Conservation (phyloP, 1,284 basidiomycete genomes). For the Trametes hirsuta region DNA sequence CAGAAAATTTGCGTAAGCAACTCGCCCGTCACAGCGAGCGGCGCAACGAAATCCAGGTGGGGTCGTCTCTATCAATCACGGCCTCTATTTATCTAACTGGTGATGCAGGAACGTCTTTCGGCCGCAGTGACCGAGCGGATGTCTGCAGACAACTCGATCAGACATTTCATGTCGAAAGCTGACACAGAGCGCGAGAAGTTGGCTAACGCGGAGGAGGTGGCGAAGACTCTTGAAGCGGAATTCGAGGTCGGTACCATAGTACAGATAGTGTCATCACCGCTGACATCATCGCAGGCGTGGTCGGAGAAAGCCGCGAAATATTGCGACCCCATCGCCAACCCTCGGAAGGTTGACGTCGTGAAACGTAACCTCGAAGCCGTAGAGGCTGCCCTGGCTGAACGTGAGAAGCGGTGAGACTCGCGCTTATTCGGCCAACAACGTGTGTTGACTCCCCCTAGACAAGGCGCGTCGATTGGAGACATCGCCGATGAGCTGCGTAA, state of each 20-base stretch:
- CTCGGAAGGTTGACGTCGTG: conserved; percentile 58
- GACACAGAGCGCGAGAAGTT: conserved; percentile 34
- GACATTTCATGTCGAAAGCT: conserved; percentile 48
- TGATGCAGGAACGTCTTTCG: conserved; percentile 33
- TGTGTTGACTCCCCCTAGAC: conserved; percentile 43
- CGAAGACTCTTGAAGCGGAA: conserved; percentile 58
- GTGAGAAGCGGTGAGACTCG: conserved; percentile 63
- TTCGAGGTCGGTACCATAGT: conserved; percentile 47
- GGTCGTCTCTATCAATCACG: not conserved
- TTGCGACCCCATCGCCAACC: conserved; percentile 62
- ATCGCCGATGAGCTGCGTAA: conserved; percentile 72
- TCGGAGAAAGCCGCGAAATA: conserved; percentile 63
- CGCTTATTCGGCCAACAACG: not conserved
- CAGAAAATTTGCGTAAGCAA: conserved; percentile 48
- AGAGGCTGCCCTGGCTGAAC: conserved; percentile 67
- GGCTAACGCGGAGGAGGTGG: conserved; percentile 45
- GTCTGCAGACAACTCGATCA: conserved; percentile 47
- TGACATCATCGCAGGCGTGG: conserved; percentile 54
- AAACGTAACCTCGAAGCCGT: conserved; percentile 66
- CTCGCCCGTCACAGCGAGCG: conserved; percentile 52
- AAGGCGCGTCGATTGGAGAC: conserved; percentile 80
- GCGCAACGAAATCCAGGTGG: conserved; percentile 44
- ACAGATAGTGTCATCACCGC: not conserved
- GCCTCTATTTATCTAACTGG: conserved; percentile 1
- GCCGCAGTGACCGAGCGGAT: conserved; percentile 39